Conservation (phyloP, 768 basidiomycete genomes). For the Pleurotus cornucopiae region DNA sequence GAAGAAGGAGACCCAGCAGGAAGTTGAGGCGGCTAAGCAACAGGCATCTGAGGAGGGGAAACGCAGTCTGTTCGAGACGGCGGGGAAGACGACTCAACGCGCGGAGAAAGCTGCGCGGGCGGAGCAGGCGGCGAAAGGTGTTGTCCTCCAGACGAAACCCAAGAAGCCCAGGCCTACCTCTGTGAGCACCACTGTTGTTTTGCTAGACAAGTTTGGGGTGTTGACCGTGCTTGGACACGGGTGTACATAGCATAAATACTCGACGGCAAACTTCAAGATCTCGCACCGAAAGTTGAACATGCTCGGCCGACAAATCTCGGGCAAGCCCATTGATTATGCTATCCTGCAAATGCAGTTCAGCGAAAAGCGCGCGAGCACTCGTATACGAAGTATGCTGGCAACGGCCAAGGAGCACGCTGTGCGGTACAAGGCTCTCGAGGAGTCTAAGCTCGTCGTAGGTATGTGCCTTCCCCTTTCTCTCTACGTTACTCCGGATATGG, state of each 20-base stretch:
- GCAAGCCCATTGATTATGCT: conserved; percentile 90
- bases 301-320: conserved; percentile 81
- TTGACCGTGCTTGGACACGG: background rate
- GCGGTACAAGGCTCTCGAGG: conserved; percentile 69
- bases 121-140: conserved; percentile 9
- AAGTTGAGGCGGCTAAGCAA: conserved; percentile 40
- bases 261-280: conserved; percentile 89
- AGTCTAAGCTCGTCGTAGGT: conserved; percentile 79
- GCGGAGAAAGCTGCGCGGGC: conserved; percentile 11
- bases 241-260: conserved; percentile 76
- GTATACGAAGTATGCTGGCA: conserved; percentile 85
- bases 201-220: background rate
- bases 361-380: conserved; percentile 82
- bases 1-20: conserved; percentile 39
- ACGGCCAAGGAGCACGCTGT: conserved; percentile 84
- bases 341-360: conserved; percentile 97
- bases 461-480: conserved; percentile 25
- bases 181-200: background rate
- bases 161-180: conserved; percentile 2
- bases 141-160: background rate
- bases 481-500: background rate
- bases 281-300: conserved; percentile 91
- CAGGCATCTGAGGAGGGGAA: conserved; percentile 41
- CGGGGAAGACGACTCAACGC: conserved; percentile 18
- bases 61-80: conserved; percentile 46